Conservation (phyloP, 257 asterid species). For the Haberlea rhodopensis region DNA sequence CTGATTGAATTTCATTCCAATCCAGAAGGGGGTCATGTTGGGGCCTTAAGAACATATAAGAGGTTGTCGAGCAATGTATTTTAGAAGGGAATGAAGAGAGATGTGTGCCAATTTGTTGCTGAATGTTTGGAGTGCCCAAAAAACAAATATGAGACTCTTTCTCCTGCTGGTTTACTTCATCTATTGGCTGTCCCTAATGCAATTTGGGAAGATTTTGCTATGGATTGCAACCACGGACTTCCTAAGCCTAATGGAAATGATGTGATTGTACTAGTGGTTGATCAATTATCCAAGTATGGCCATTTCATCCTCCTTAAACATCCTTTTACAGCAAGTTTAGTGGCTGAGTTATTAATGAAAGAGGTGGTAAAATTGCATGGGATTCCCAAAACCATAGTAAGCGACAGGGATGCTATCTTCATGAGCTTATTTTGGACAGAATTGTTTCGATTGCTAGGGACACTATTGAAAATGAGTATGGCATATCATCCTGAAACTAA, state of each 20-base stretch:
- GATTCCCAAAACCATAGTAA: not conserved
- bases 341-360: not conserved
- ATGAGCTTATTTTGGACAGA: not conserved
- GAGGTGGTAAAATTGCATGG: not conserved
- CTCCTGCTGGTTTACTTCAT: not conserved
- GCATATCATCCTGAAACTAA: not conserved
- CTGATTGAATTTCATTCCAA: conserved; percentile 7
- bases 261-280: not conserved
- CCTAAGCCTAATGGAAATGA: not conserved
- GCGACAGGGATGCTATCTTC: not conserved
- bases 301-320: not conserved
- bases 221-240: conserved; percentile 3
- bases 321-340: not conserved
- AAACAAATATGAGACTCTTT: not conserved
- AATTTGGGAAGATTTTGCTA: not conserved
- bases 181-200: not conserved
- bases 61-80: no score
- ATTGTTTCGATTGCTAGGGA: not conserved
- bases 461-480: not conserved
- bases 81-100: not conserved
- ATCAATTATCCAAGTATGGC: not conserved
- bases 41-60: not conserved
- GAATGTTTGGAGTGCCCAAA: not conserved
- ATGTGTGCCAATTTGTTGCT: not conserved
- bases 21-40: not conserved